Evolutionary conservation across 2,329 filamentous ascomycete species (phyloP), one percentile per base, ranked within the genome.

Genomic region (Myotisia sp.): DNA sequence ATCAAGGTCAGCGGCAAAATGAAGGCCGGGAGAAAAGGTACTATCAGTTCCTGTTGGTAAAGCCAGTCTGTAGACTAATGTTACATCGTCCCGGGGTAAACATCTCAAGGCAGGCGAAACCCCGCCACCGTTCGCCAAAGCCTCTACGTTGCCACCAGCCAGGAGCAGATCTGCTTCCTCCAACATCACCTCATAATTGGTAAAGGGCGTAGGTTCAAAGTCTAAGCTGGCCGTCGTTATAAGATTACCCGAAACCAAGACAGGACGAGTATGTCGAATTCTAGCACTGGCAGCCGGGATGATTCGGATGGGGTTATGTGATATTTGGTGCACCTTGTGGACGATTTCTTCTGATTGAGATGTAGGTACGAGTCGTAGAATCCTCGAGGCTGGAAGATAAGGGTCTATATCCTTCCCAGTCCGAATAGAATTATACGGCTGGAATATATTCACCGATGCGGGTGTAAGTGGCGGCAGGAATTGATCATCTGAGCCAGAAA

Each of bases 391-490:
- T n/a, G 70, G 69, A 7, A 76, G 59, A 38, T 67, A 68, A 16
- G 70, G 66, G 28, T 64, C 54, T 18, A 60, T 56, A 16, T 26
- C 21, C 9, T 26, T 24, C 2, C 22, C 58, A 35, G 65, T 65
- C 19, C 68, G 65, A 27, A 63, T 54, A 14, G 59, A 56, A 12
- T 59, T 56, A 28, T 75, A 62, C 3, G 71, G 58, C 42, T 72
- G 65, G 6, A 76, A 56, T 10, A 76, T 58, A 40, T 75, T 76
- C 6, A 64, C 54, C 1, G 71, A 68, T n/a, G 67, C 59, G 4
- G 70, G 67, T n/a, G 68, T 55, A 29, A 64, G 57, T 30, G 66
- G 64, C 10, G 65, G 62, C 5, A 75, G 57, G 43, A 71, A 70
- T 30, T 67, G 62, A 41, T 68, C 63, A 21, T 65, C 58, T 13